Base-by-base conservation (phyloP, 495 filamentous ascomycete genomes). In the Monascus purpureus region DNA sequence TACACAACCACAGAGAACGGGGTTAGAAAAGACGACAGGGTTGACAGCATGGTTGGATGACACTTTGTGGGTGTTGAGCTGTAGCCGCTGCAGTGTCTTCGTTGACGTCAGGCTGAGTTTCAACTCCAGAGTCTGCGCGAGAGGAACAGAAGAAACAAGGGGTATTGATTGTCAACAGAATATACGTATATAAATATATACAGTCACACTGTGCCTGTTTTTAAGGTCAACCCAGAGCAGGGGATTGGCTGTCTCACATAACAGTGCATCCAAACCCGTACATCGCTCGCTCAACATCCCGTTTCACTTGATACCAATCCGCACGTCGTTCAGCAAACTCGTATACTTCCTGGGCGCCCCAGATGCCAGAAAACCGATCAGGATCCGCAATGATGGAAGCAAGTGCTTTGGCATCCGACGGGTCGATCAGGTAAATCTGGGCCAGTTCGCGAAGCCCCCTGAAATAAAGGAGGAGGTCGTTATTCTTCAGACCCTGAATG, bases 261-360 rank as follows among this genome's bases (percentile, higher is more conserved):
- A 88, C 50, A 25, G 42, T 53, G 49, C 90, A 97, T 28, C 93
- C 92, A 58, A 90, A 67, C 28, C 92, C 92, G 65, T 95, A 96
- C 92, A 96, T 93, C 14, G 84, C 87, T 57, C 81, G 77, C 67
- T 99, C 92, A 13, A 99, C 87, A 33, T 84, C 73, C 36, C 68
- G 70, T 59, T 77, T 79, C 3, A 99, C 80, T 33, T 71, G 65
- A 49, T 79, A 92, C 92, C 92, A 99, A 54, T 99, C 92, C 40
- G 85, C 86, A 36, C 92, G 63, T 37, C 92, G 62, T 52, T 93
- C 84, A 8, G 87, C 92, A 59, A 90, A 99, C 61, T 95, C 92
- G 48, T 90, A 93, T 1, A 96, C 90, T 55, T 99, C 92, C 48
- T 99, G 90, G 15, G 85, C 82, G 28, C 85, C 66, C 49, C 95